Evolutionary conservation across 176 grass and related monocot genomes (phyloP), one percentile per base, ranked within the genome.

Genomic region (Oryza officinalis): DNA sequence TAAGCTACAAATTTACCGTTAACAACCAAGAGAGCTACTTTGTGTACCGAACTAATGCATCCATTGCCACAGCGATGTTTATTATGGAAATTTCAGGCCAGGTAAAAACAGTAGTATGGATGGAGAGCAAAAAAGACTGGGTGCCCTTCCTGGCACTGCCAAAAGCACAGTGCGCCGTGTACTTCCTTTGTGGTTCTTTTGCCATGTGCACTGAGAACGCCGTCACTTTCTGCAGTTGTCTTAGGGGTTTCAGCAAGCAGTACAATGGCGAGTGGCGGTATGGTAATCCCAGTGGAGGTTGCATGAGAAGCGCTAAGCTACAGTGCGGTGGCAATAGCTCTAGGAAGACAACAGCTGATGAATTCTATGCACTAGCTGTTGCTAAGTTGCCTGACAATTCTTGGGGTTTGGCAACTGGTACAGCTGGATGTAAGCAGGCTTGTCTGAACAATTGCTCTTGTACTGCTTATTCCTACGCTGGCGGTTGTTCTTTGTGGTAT

Each of bases 391-490:
- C 79, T 71, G 79, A 60, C 4, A 81, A 41, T 23, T n/a, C 79
- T 2, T 81, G 10, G 30, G 47, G 7, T 57, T 49, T 59, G 7
- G 79, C 33, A 41, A 33, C 30, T 37, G 25, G 46, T 4, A 2
- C n/a, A 13, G 47, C 71, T 70, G 65, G 7, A 20, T 81, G 79
- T 40, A 71, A 27, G 45, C 3, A 33, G 22, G 28, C 66, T 70
- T 81, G 79, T 41, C 67, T 81, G 22, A 44, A 61, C 23, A 71
- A 82, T 72, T 82, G 85, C 13, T 81, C 63, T 12, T 87, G 79
- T 43, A 33, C 23, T 3, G 72, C 79, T 63, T 87, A 82, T 63
- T 75, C 52, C 20, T 77, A 86, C 61, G 44, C 4, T 49, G 17
- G 18, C 2, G 15, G 8, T 0, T 87, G 85, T n/a, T 87, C 45